Base-by-base conservation (phyloP, 306 rosid species). In the Lathyrus sativus region DNA sequence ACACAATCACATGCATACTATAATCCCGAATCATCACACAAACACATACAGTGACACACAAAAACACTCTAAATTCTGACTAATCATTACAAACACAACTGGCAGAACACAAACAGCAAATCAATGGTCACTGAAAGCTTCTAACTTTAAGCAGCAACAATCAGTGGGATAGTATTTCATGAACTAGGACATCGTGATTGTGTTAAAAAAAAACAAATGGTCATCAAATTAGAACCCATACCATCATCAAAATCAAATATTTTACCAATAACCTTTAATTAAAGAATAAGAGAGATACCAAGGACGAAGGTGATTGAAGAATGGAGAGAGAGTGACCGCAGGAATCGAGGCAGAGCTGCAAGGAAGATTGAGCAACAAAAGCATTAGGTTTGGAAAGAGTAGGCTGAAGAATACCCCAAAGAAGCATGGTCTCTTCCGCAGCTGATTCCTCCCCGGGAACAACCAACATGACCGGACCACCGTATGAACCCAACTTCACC, bases 321-420 rank as follows among this genome's bases (percentile, higher is more conserved):
- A 90, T 85, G 65, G 90, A 79, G 86, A 90, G 92, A 74, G 95
- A 74, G 45, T 83, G 92, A 63, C 97, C 97, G 31, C 97, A 90
- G 29, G 90, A 76, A 58, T 88, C 92, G 24, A 90, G 83, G 26
- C 73, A 35, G 49, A 88, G 92, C 26, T 74, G 79, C 70, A 88
- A 82, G 45, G 92, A 86, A 75, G 95, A 74, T 9, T 90, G 97
- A 65, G 92, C 72, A 11, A 90, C 92, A 63, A 90, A 86, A 31
- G 90, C 78, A 75, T 90, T 90, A 64, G 87, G 95, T 85, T 78
- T 82, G 69, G 92, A 80, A 49, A 79, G 84, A 1, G 90, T 85
- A 0, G 97, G 97, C 66, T 91, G 97, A 28, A 71, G 92, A 37
- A 91, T 84, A 49, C 87, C 90, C 97, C 97, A 88, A 1, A 91